Evolutionary conservation across 768 basidiomycete species (phyloP).

Genomic region (Amylocystis lapponica): DNA sequence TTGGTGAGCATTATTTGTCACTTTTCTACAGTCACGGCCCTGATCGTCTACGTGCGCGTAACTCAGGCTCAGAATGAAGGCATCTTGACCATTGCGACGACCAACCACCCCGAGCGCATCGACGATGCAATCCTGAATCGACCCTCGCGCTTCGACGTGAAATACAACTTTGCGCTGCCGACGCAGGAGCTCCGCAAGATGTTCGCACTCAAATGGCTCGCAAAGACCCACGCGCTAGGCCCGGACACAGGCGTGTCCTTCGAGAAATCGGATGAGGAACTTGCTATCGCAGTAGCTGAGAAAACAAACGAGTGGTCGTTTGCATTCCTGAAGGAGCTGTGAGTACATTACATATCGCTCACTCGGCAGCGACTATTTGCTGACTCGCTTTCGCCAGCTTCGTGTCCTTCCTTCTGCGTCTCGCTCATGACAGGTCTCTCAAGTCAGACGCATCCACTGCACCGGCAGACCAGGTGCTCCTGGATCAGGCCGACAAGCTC

Average conservation of each 20-base stretch:
- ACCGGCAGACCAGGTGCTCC: neutral
- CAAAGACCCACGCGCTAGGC: conserved; percentile 24
- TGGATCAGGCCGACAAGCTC: conserved; percentile 2
- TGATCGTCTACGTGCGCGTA: neutral
- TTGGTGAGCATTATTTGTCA: conserved; percentile 9
- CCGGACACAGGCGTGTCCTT: conserved; percentile 24
- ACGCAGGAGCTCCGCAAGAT: conserved; percentile 22
- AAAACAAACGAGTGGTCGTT: conserved; percentile 36
- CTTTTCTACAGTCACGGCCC: neutral
- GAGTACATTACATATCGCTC: conserved; percentile 23
- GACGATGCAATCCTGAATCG: conserved; percentile 37
- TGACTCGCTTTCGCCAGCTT: conserved; percentile 3
- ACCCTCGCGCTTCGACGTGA: too few species aligned
- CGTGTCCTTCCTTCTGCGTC: conserved; percentile 33
- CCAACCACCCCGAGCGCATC: too few species aligned
- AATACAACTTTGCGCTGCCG: conserved; percentile 36
- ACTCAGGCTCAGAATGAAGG: conserved; percentile 35
- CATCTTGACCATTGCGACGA: conserved; percentile 33
- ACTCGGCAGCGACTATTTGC: too few species aligned
- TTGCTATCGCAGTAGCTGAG: conserved; percentile 30
- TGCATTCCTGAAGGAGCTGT: conserved; percentile 39
- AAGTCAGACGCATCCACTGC: neutral
- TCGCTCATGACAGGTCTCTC: too few species aligned
- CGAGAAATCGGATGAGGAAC: conserved; percentile 13
- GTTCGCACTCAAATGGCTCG: conserved; percentile 36